Base-by-base conservation (phyloP, 2,329 filamentous ascomycete genomes). In the Fusarium poae region DNA sequence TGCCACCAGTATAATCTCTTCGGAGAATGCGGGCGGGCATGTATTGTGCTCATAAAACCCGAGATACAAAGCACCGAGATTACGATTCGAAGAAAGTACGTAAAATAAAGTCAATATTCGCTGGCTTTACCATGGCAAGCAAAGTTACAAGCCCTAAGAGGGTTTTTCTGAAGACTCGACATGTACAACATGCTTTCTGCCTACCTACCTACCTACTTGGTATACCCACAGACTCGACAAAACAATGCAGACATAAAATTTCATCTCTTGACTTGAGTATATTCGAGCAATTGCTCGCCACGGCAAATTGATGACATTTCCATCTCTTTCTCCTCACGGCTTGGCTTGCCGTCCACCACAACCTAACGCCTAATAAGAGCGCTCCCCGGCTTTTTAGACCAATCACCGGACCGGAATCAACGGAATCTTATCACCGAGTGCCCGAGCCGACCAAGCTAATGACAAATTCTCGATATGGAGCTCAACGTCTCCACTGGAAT, bases 361-460 rank as follows among this genome's bases (percentile, higher is more conserved):
- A 39, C 35, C 60, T 34, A 59, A 46, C 53, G 63, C 63, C 56
- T 48, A 65, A 66, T 48, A 35, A 68, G 45, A 48, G 44, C 50
- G 51, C 53, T 46, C 46, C 68, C 62, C 54, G 64, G 65, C 37
- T 35, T 59, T 55, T 63, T 64, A 67, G 68, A 50, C 79, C 78
- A 80, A 80, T 80, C 57, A 74, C 29, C 53, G 60, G 23, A 29
- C 58, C 50, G 60, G 57, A 74, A 68, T 42, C 60, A 30, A 59
- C 62, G 66, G 67, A 52, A 43, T 46, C 70, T 75, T 80, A 79
- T 78, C 77, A 68, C 78, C 78, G 78, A 80, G 73, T 67, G 51
- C 49, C 76, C 77, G 76, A 78, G 76, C 76, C 76, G 76, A 78
- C 62, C 52, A 73, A 73, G 73, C 76, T 65, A 63, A 75, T 79